phyloP scores from a whole-genome alignment of 495 filamentous ascomycete species.

The Gamarada debralockiae region DNA sequence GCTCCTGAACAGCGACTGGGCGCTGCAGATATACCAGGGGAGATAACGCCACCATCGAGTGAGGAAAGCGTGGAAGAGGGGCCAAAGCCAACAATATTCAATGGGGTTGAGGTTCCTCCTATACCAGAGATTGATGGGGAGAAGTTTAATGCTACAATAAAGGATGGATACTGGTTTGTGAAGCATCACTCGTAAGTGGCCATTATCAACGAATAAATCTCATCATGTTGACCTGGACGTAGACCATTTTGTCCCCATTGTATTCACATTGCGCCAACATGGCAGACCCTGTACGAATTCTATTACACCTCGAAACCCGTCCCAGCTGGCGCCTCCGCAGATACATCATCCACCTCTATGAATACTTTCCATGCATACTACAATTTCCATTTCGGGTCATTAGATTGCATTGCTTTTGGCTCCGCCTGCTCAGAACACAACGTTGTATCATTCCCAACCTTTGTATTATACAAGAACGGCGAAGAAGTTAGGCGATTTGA shows the following conservation, averaged over 20 bases:
- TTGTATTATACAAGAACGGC: constrained; percentile 81
- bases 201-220: constrained; percentile 1
- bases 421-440: constrained; percentile 66
- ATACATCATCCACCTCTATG: constrained; percentile 23
- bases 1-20: neutral
- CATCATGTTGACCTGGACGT: neutral
- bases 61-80: constrained; percentile 10
- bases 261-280: constrained; percentile 72
- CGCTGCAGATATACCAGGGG: neutral
- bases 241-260: constrained; percentile 73
- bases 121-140: constrained; percentile 55
- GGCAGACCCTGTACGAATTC: constrained; percentile 91
- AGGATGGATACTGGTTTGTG: constrained; percentile 69
- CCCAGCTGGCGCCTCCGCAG: constrained; percentile 18
- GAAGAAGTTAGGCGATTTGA: constrained; percentile 54
- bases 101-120: constrained; percentile 74
- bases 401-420: constrained; percentile 81
- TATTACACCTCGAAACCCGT: constrained; percentile 88
- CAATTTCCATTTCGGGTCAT: constrained; percentile 79
- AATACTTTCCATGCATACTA: constrained; percentile 64
- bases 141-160: constrained; percentile 51
- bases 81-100: constrained; percentile 62
- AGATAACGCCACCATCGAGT: constrained; percentile 3
- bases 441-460: constrained; percentile 66
- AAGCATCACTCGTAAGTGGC: constrained; percentile 66